Conservation (phyloP, 257 asterid species). For the Eucommia ulmoides region DNA sequence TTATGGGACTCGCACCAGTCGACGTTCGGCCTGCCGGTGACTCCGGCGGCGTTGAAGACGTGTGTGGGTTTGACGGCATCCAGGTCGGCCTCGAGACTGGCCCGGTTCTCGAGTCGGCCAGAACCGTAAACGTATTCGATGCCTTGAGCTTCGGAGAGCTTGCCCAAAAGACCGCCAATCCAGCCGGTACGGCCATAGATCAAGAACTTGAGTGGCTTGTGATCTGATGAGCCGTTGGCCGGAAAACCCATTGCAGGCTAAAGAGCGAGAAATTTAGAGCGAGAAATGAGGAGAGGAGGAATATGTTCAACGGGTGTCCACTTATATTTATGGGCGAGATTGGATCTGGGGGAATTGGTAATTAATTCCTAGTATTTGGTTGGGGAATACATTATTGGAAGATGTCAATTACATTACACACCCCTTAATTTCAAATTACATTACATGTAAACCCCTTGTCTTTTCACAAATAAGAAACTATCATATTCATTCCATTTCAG, state of each 20-base stretch:
- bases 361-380: too few relatives aligned
- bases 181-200: slow-evolving; percentile 81
- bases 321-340: too few relatives aligned
- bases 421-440: too few relatives aligned
- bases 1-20: slow-evolving; percentile 92
- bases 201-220: slow-evolving; percentile 48
- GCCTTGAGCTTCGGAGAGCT: slow-evolving; percentile 61
- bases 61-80: slow-evolving; percentile 45
- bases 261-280: not conserved
- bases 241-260: slow-evolving; percentile 51
- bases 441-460: too few relatives aligned
- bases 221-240: slow-evolving; percentile 38
- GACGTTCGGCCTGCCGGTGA: slow-evolving; percentile 80
- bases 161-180: slow-evolving; percentile 78
- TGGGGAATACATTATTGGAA: too few relatives aligned
- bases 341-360: too few relatives aligned
- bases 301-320: too few relatives aligned
- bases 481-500: too few relatives aligned
- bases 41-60: slow-evolving; percentile 86
- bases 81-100: slow-evolving; percentile 43
- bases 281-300: not conserved
- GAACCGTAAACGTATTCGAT: slow-evolving; percentile 58
- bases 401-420: too few relatives aligned
- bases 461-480: too few relatives aligned
- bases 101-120: slow-evolving; percentile 57